Conservation (phyloP, 2,329 filamentous ascomycete species). For the Apiospora saccharicola region DNA sequence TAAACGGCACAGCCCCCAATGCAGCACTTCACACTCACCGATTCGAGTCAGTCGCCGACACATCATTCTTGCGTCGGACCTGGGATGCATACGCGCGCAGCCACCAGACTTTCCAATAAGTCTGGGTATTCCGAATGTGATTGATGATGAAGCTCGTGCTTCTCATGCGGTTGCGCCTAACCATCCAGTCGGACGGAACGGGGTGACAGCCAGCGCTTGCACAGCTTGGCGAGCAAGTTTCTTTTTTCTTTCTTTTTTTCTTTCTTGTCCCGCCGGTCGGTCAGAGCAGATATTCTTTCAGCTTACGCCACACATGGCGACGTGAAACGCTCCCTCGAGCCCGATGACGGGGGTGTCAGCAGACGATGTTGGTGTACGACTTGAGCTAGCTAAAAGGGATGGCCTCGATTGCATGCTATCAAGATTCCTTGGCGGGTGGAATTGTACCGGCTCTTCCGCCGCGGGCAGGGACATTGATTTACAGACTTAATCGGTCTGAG, state of each 20-base stretch:
- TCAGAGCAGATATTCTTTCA: not conserved
- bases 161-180: too few species aligned
- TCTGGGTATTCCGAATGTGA: not conserved
- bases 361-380: not conserved
- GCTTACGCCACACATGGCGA: not conserved
- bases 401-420: constrained; percentile 15
- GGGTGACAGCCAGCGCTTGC: not conserved
- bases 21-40: not conserved
- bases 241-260: not conserved
- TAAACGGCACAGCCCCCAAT: not conserved
- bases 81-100: not conserved
- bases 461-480: not conserved
- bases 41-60: constrained; percentile 1
- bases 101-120: not conserved
- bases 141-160: not conserved
- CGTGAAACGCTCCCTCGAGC: not conserved
- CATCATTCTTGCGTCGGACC: constrained; percentile 8
- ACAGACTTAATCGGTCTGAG: not conserved
- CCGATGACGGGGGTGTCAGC: not conserved
- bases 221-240: constrained; percentile 2
- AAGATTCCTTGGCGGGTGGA: constrained; percentile 12
- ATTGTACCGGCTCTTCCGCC: not conserved
- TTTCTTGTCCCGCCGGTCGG: not conserved
- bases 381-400: not conserved
- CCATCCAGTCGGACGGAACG: not conserved